These are phyloP conservation scores for Noccaea caerulescens DNA, from an alignment of 345 rosid species.

Conservation along the genomic window DNA sequence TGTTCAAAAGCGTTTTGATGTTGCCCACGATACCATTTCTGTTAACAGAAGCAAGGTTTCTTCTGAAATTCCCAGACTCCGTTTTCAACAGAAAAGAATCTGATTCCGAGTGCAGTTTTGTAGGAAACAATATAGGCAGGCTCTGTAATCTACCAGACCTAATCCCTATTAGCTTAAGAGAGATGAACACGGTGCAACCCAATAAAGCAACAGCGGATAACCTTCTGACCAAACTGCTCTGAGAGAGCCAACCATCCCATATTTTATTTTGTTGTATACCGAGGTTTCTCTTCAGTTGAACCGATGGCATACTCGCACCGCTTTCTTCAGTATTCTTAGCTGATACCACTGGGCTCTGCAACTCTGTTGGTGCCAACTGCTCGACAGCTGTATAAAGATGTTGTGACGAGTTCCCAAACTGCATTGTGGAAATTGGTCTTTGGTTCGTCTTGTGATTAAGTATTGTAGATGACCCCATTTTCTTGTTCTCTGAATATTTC, in stretches of 20 bases:
- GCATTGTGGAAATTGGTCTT: constrained; percentile 59
- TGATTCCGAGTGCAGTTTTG: constrained; percentile 43
- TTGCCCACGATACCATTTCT: constrained; percentile 48
- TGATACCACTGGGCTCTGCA: constrained; percentile 53
- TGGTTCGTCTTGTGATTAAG: constrained; percentile 47
- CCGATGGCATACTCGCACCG: constrained; percentile 53
- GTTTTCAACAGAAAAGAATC: constrained; percentile 29
- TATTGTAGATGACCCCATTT: constrained; percentile 49
- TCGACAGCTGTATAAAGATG: constrained; percentile 76
- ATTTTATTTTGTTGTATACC: constrained; percentile 52
- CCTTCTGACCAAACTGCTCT: constrained; percentile 51
- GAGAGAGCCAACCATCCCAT: constrained; percentile 61
- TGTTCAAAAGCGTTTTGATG: constrained; percentile 55
- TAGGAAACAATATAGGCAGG: constrained; percentile 47
- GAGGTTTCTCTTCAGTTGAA: constrained; percentile 65
- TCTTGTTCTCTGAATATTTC: constrained; percentile 56
- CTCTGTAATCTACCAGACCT: constrained; percentile 47
- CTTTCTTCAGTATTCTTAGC: constrained; percentile 55
- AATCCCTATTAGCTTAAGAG: constrained; percentile 55
- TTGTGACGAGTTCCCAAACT: constrained; percentile 55
- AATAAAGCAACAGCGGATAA: constrained; percentile 55
- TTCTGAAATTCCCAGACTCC: constrained; percentile 35
- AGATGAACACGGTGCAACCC: constrained; percentile 60
- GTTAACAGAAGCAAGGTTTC: constrained; percentile 34
- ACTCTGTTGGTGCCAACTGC: constrained; percentile 67